phyloP scores from a whole-genome alignment of 441 rosid genomes.

The Adansonia gregorii region DNA sequence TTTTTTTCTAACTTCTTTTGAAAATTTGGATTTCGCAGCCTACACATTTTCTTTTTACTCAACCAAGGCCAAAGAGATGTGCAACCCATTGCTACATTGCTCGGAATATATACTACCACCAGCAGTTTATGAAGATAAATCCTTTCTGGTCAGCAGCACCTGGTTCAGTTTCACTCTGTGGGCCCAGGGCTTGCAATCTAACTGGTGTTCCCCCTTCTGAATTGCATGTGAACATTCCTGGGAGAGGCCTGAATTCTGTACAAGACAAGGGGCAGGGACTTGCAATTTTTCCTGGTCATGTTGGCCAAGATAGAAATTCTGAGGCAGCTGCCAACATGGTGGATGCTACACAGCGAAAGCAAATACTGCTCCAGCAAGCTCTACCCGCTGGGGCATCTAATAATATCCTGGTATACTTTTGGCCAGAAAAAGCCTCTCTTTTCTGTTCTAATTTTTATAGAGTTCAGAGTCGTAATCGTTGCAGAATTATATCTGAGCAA shows the following conservation, averaged over 20 bases:
- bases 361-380: constrained; percentile 79
- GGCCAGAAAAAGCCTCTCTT: not conserved
- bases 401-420: constrained; percentile 69
- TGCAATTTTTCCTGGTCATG: constrained; percentile 48
- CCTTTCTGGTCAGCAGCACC: constrained; percentile 90
- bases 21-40: constrained; percentile 48
- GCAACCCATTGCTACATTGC: constrained; percentile 96
- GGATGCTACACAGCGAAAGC: constrained; percentile 79
- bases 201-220: constrained; percentile 74
- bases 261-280: constrained; percentile 30
- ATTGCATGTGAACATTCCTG: constrained; percentile 54
- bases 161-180: constrained; percentile 73
- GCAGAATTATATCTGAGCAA: not conserved
- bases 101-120: constrained; percentile 66
- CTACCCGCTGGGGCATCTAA: constrained; percentile 76
- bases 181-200: constrained; percentile 74
- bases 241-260: constrained; percentile 44
- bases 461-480: not conserved
- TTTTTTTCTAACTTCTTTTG: not conserved
- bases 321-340: constrained; percentile 48
- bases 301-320: constrained; percentile 58
- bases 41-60: constrained; percentile 69
- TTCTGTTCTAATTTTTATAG: not conserved
- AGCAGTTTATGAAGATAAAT: constrained; percentile 81
- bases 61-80: constrained; percentile 85